Percentiles rank a stretch among this genome's conserved stretches.
Conservation (phyloP, 768 basidiomycete species). For the Coprinopsis sp. region DNA sequence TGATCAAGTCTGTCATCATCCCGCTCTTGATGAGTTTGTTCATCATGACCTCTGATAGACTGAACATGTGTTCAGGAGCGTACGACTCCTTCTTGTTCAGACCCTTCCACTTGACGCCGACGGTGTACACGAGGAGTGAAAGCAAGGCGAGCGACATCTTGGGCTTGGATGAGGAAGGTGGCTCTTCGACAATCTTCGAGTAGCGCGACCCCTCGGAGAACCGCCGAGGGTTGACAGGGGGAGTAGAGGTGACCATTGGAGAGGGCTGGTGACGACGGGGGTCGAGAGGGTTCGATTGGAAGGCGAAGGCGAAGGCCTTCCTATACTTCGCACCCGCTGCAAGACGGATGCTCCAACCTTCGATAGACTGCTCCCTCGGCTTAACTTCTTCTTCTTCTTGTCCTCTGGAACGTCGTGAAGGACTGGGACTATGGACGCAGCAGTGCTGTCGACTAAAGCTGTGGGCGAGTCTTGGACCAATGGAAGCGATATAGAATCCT, state of each 20-base stretch:
- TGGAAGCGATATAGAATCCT: too few species aligned
- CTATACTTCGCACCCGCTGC: slow-evolving; percentile 16
- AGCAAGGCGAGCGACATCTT: slow-evolving; percentile 76
- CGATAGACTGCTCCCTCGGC: neutral
- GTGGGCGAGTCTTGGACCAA: too few species aligned
- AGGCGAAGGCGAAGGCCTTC: slow-evolving; percentile 8
- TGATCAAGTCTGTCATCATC: slow-evolving; percentile 75
- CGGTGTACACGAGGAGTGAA: slow-evolving; percentile 87
- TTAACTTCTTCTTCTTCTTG: slow-evolving; percentile 15
- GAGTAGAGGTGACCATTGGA: neutral
- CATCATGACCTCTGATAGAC: slow-evolving; percentile 80
- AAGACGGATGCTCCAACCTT: slow-evolving; percentile 10
- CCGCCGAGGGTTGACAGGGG: slow-evolving; percentile 6
- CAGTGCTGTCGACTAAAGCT: too few species aligned
- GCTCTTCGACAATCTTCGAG: slow-evolving; percentile 6
- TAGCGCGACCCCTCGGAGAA: slow-evolving; percentile 5
- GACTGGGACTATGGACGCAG: too few species aligned
- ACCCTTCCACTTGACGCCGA: slow-evolving; percentile 92
- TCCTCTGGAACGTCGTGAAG: slow-evolving; percentile 5
- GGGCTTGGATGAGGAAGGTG: slow-evolving; percentile 38
- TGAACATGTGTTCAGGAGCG: slow-evolving; percentile 85
- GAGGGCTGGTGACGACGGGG: slow-evolving; percentile 5
- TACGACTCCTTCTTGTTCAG: slow-evolving; percentile 86
- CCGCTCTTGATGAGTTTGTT: slow-evolving; percentile 68
- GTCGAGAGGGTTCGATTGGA: too few species aligned